Evolutionary conservation across 1,139 yeast genomes (phyloP).

Genomic region (Yamadazyma membranifaciens): DNA sequence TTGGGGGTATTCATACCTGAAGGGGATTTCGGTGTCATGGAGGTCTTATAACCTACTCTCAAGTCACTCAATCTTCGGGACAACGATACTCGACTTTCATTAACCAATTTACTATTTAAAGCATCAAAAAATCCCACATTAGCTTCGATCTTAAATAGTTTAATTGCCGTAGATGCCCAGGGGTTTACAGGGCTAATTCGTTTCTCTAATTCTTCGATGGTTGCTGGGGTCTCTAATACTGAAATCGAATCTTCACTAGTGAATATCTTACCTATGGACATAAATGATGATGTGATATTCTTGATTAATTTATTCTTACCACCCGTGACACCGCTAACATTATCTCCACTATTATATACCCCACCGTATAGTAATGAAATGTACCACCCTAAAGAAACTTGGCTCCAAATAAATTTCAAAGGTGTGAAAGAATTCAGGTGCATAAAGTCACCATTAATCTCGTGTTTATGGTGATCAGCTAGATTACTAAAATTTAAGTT

Average conservation of each 20-base stretch:
- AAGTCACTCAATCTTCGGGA: slow-evolving; percentile 49
- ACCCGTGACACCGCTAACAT: slow-evolving; percentile 21
- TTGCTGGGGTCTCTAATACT: slow-evolving; percentile 18
- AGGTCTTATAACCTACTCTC: slow-evolving; percentile 26
- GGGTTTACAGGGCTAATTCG: slow-evolving; percentile 36
- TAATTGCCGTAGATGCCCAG: slow-evolving; percentile 67
- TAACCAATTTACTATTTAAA: slow-evolving; percentile 21
- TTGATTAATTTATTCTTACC: slow-evolving; percentile 30
- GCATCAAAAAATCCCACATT: slow-evolving; percentile 38
- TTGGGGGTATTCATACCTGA: slow-evolving; percentile 27
- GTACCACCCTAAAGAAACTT: slow-evolving; percentile 74
- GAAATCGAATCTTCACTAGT: slow-evolving; percentile 8
- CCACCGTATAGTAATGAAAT: slow-evolving; percentile 65
- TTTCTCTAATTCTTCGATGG: slow-evolving; percentile 22
- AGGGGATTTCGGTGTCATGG: slow-evolving; percentile 24
- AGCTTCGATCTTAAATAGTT: slow-evolving; percentile 55
- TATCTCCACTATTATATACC: slow-evolving; percentile 49
- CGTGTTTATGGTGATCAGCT: slow-evolving; percentile 18
- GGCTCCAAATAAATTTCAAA: slow-evolving; percentile 60
- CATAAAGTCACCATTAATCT: slow-evolving; percentile 32
- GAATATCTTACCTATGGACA: slow-evolving; percentile 49
- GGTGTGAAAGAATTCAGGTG: slow-evolving; percentile 45
- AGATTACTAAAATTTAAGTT: slow-evolving; percentile 25
- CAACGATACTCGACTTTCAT: slow-evolving; percentile 46
- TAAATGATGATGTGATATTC: slow-evolving; percentile 40